Conservation (phyloP, 139 green algal genomes). For the Microglena sp. region DNA sequence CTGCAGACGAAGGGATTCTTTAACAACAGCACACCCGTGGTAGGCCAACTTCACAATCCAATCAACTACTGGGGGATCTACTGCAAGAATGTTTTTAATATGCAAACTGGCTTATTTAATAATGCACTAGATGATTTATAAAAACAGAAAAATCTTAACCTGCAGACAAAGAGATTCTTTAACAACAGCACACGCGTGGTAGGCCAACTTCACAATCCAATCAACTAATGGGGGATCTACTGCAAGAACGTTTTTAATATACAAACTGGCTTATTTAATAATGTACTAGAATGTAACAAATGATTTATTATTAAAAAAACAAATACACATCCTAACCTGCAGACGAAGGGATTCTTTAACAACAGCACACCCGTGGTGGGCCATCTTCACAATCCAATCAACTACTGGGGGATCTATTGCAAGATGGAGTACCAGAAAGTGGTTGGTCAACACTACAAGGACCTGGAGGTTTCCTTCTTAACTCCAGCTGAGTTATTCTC, state of each 20-base stretch:
- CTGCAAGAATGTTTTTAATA: slow-evolving; percentile 5
- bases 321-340: background rate
- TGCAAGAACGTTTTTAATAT: slow-evolving; percentile 6
- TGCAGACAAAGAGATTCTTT: slow-evolving; percentile 42
- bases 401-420: slow-evolving; percentile 39
- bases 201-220: slow-evolving; percentile 23
- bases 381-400: slow-evolving; percentile 29
- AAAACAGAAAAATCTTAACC: background rate
- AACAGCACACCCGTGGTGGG: slow-evolving; percentile 23
- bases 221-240: slow-evolving; percentile 43
- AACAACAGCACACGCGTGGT: slow-evolving; percentile 24
- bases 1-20: slow-evolving; percentile 41
- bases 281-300: background rate
- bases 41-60: slow-evolving; percentile 27
- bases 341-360: slow-evolving; percentile 45
- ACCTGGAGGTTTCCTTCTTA: slow-evolving; percentile 42
- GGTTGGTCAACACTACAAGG: slow-evolving; percentile 35
- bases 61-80: slow-evolving; percentile 45
- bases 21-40: slow-evolving; percentile 19
- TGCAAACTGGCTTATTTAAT: background rate
- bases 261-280: background rate
- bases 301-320: background rate
- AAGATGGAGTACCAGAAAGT: slow-evolving; percentile 32
- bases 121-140: background rate
- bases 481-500: slow-evolving; percentile 77